Evolutionary conservation across 2,329 filamentous ascomycete species (phyloP).

Genomic region (Lasiodiplodia theobromae): DNA sequence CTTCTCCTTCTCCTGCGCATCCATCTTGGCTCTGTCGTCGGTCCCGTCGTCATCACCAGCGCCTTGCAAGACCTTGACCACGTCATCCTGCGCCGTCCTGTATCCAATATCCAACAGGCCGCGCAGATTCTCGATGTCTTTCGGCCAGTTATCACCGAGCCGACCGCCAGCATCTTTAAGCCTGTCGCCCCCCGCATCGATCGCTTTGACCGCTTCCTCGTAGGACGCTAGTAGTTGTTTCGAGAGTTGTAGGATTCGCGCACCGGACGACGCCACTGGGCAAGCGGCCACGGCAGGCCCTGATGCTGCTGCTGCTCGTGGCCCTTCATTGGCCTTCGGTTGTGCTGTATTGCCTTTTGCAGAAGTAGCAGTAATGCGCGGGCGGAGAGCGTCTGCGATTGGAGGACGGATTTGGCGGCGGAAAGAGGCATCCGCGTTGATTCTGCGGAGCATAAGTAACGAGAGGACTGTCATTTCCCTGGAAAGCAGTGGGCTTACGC

Average conservation of each 20-base stretch:
- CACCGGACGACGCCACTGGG: background rate
- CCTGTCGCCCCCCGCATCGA: background rate
- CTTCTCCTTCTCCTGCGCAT: background rate
- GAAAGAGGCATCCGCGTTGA: background rate
- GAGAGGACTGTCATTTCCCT: background rate
- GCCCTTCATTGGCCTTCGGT: background rate
- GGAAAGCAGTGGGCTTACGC: conserved; percentile 1
- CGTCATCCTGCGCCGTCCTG: conserved; percentile 39
- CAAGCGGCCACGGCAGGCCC: background rate
- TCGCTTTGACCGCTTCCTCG: background rate
- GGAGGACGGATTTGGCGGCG: background rate
- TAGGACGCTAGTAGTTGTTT: conserved; percentile 10
- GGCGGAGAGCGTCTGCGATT: conserved; percentile 4
- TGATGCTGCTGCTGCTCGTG: background rate
- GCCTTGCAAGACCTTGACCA: conserved; percentile 39
- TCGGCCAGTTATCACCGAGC: conserved; percentile 35
- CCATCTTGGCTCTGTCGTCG: background rate
- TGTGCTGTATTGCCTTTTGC: background rate
- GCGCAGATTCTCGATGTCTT: conserved; percentile 38
- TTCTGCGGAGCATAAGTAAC: conserved; percentile 3
- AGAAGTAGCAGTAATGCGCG: background rate
- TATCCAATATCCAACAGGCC: conserved; percentile 38
- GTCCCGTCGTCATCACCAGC: background rate
- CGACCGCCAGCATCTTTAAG: background rate
- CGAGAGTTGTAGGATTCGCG: conserved; percentile 2